These are phyloP conservation scores for Fusarium secorum DNA, from an alignment of 2,329 filamentous ascomycete genomes.

Conservation along the genomic window DNA sequence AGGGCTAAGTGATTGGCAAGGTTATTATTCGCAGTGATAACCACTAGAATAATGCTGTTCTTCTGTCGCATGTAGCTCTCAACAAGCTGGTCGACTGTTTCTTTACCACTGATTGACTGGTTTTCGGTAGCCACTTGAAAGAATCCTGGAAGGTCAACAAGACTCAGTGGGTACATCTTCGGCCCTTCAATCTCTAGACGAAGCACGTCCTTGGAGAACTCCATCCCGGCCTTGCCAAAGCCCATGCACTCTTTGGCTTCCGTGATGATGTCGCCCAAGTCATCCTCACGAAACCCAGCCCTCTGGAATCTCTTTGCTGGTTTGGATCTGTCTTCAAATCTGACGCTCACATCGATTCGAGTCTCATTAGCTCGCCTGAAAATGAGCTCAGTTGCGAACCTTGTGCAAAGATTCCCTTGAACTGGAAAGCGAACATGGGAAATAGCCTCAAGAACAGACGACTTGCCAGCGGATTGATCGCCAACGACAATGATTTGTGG, in stretches of 20 bases:
- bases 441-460: slow-evolving; percentile 71
- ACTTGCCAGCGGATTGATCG: slow-evolving; percentile 68
- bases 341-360: slow-evolving; percentile 54
- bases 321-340: slow-evolving; percentile 41
- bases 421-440: slow-evolving; percentile 66
- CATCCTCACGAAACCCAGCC: slow-evolving; percentile 47
- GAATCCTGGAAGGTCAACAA: slow-evolving; percentile 64
- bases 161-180: slow-evolving; percentile 54
- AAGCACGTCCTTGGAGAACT: slow-evolving; percentile 57
- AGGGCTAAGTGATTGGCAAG: slow-evolving; percentile 62
- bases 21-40: slow-evolving; percentile 59
- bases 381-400: slow-evolving; percentile 68
- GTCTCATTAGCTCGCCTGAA: slow-evolving; percentile 52
- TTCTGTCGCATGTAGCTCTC: slow-evolving; percentile 63
- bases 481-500: slow-evolving; percentile 67
- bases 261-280: slow-evolving; percentile 59
- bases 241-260: slow-evolving; percentile 61
- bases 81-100: slow-evolving; percentile 50
- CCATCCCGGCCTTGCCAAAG: slow-evolving; percentile 39
- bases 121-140: slow-evolving; percentile 45
- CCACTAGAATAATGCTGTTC: slow-evolving; percentile 67
- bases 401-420: slow-evolving; percentile 64
- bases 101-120: slow-evolving; percentile 44
- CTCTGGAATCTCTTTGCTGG: slow-evolving; percentile 42
- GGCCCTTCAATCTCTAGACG: slow-evolving; percentile 57